Evolutionary conservation across 305 asterid genomes (phyloP).

Genomic region (Fraxinus sp.): DNA sequence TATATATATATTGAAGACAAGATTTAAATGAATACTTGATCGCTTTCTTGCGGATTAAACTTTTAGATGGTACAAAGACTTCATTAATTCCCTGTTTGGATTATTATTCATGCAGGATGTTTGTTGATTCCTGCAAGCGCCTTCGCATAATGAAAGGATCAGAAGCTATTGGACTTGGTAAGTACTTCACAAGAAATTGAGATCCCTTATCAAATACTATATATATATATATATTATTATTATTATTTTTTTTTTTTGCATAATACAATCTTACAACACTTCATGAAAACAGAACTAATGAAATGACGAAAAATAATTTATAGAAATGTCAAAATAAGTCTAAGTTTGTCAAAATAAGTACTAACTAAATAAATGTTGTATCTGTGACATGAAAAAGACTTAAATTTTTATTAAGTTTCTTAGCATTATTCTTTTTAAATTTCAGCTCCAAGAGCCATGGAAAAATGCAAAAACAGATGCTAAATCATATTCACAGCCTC

Average conservation of each 20-base stretch:
- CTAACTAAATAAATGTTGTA: too few species aligned
- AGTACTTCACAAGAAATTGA: background rate
- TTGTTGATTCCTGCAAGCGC: constrained; percentile 74
- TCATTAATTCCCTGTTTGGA: background rate
- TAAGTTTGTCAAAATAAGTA: background rate
- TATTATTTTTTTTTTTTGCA: background rate
- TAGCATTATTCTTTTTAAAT: background rate
- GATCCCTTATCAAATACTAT: background rate
- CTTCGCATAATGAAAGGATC: constrained; percentile 82
- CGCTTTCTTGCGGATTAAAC: too few species aligned
- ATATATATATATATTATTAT: too few species aligned
- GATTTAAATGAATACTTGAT: background rate
- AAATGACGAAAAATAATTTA: background rate
- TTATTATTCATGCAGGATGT: constrained; percentile 46
- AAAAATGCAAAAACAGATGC: constrained; percentile 76
- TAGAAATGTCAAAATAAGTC: too few species aligned
- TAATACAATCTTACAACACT: background rate
- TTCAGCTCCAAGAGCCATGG: constrained; percentile 80
- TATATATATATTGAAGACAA: background rate
- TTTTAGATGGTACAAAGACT: background rate
- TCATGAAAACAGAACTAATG: background rate
- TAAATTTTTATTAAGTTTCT: background rate
- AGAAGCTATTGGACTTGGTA: constrained; percentile 85
- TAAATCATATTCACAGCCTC: constrained; percentile 24
- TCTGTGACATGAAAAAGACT: background rate